Evolutionary conservation across 345 rosid species (phyloP), one percentile per base, ranked within the genome.

Genomic region (Eucalyptus erythrocorys): DNA sequence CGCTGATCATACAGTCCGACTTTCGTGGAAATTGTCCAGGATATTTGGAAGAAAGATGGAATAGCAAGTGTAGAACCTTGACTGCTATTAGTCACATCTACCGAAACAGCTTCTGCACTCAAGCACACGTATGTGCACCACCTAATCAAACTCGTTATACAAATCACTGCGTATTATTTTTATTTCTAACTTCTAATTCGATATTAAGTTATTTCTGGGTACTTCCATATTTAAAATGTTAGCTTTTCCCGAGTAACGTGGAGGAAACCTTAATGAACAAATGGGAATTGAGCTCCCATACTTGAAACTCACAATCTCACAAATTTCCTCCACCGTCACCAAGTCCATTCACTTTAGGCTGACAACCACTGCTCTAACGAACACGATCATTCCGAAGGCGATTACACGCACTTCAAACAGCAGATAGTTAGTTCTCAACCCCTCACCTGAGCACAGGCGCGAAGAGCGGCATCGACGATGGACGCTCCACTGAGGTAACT

Each of bases 361-460:
- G 4, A 0, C 37, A 30, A 64, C 17, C 37, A 30, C 16, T 6
- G 71, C 71, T 64, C 37, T 64, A 64, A 64, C 71, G 79, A 30
- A 34, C 88, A 26, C 37, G 85, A 84, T 24, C 53, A 45, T 37
- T 48, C 5, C 86, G 12, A 17, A 50, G 15, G 68, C 32, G 68
- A 59, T 5, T 5, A 27, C 68, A 59, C 68, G 32, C 32, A 13
- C 7, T 59, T 59, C 68, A 59, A 59, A 11, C 32, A 10, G 61
- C 61, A 27, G 68, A 27, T 59, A 27, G 66, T 59, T 6, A 59
- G 68, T 59, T 59, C 32, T 59, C 32, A 11, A 59, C 68, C 86
- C 45, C 92, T 50, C 53, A 96, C 99, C 96, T 95, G 97, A 5
- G 99, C 99, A 82, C 97, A 98, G 48, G 94, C 90, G 43, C 96